A percentile compares a stretch with the other conserved stretches of the same genome.
Evolutionary conservation across 2,329 filamentous ascomycete genomes (phyloP).

Genomic region (Cephalotrichum gorgonifer): DNA sequence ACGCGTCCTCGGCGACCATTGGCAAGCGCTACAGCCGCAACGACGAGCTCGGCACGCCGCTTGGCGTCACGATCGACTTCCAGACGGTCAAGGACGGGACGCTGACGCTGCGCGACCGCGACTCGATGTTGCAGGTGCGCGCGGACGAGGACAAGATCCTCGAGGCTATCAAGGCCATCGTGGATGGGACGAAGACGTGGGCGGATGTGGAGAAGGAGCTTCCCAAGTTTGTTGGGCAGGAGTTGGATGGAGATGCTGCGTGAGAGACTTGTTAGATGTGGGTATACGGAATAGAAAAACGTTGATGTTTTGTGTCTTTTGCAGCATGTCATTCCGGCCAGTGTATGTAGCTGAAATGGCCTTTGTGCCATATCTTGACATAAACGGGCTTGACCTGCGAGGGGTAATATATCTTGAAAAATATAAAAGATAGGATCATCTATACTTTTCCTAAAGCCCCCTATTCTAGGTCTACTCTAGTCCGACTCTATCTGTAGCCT

Average conservation of each 20-base stretch:
- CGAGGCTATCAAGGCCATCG: constrained; percentile 46
- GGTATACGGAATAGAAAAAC: constrained; percentile 14
- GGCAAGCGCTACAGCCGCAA: constrained; percentile 84
- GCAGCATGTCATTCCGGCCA: too few relatives aligned
- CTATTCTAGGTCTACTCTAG: too few relatives aligned
- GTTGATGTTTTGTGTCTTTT: neutral
- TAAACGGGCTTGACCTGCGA: too few relatives aligned
- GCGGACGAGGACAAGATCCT: constrained; percentile 65
- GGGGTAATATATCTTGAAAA: too few relatives aligned
- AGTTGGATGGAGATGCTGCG: constrained; percentile 31
- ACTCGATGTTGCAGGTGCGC: constrained; percentile 75
- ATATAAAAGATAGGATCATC: too few relatives aligned
- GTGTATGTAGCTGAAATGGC: too few relatives aligned
- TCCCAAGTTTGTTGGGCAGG: constrained; percentile 76
- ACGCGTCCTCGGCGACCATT: constrained; percentile 75
- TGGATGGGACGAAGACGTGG: constrained; percentile 40
- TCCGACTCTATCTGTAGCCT: too few relatives aligned
- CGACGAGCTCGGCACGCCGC: constrained; percentile 80
- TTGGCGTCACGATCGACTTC: constrained; percentile 85
- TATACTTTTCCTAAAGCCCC: too few relatives aligned
- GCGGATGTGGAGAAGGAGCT: constrained; percentile 64
- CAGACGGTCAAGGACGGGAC: constrained; percentile 74
- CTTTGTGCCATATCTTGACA: too few relatives aligned
- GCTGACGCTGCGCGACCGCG: constrained; percentile 73
- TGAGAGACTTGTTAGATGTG: constrained; percentile 6